Base-by-base conservation (phyloP, 1,284 basidiomycete species). In the Wallemia hederae region DNA sequence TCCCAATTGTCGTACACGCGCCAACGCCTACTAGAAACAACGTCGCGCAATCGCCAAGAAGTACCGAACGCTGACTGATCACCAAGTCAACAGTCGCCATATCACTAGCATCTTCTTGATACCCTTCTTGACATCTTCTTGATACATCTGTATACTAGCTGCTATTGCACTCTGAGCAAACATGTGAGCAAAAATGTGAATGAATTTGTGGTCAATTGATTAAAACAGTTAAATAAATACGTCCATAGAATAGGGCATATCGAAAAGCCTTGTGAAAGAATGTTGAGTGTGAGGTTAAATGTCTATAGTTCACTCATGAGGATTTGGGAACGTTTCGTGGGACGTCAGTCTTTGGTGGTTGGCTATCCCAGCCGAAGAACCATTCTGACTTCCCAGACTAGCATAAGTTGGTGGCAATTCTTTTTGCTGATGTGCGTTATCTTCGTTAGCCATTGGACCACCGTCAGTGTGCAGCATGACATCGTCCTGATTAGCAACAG, bases 401-500 rank as follows among this genome's bases (percentile, higher is more conserved):
- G 39, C 39, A n/a, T 49, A 49, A 49, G 39, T 49, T 49, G 39
- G 39, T 49, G 39, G 39, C n/a, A 49, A 49, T 49, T 49, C 39
- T 11, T 9, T 15, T 49, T 49, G 39, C 22, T 49, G 39, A 49
- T 49, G 39, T 49, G 39, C 39, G 39, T 49, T 49, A n/a, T 49
- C 5, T n/a, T 49, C 39, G 3, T 7, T 11, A 49, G 39, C 5
- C n/a, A 49, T 15, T 11, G 39, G 39, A 5, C 39, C 39, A 17
- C 39, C 39, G n/a, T 49, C 39, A 11, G 19, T 11, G 39, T 49
- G 39, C n/a, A 15, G 39, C 39, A 49, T 49, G 5, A 49, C 22
- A 17, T 49, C 39, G 22, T 49, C 39, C n/a, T 49, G 39, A 49
- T 49, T 49, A 3, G 39, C 3, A 17, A 49, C 39, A 17, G 39